phyloP scores from a whole-genome alignment of 768 basidiomycete genomes.

The Zangia roseola region DNA sequence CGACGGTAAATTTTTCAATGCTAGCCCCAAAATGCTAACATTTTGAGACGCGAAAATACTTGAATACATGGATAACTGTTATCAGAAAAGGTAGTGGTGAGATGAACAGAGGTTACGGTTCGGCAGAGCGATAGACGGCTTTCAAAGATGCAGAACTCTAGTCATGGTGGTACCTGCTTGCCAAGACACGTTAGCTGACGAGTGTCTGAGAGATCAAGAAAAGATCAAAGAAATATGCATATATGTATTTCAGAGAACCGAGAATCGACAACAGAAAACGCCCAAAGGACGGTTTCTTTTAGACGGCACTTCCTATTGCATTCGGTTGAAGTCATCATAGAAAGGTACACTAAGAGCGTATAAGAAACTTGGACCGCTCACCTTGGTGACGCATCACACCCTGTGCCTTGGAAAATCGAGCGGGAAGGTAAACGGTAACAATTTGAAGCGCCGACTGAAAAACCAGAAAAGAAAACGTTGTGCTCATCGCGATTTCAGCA shows the following conservation, averaged over 20 bases:
- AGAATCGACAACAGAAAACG: constrained; percentile 32
- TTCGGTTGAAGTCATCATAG: constrained; percentile 34
- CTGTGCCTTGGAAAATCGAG: constrained; percentile 2
- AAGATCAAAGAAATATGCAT: neutral
- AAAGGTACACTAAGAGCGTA: neutral
- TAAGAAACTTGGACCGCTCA: constrained; percentile 12
- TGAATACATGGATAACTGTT: constrained; percentile 15
- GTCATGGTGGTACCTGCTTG: neutral
- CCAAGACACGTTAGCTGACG: too few relatives aligned
- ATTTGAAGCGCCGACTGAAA: constrained; percentile 32
- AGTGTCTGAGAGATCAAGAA: neutral
- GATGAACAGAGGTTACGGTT: too few relatives aligned
- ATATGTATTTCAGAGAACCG: constrained; percentile 32
- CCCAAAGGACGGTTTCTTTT: constrained; percentile 22
- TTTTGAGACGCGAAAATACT: constrained; percentile 6
- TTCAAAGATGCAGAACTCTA: too few relatives aligned
- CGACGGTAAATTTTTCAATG: too few relatives aligned
- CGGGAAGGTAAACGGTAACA: constrained; percentile 3
- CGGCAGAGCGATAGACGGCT: too few relatives aligned
- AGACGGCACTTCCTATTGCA: constrained; percentile 39
- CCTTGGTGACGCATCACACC: constrained; percentile 3
- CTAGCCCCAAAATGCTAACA: constrained; percentile 15
- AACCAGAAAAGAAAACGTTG: constrained; percentile 25
- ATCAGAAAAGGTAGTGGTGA: constrained; percentile 1
- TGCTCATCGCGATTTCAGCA: constrained; percentile 28